phyloP scores from a whole-genome alignment of 805 yeast genomes.

The Scheffersomyces ergatensis region DNA sequence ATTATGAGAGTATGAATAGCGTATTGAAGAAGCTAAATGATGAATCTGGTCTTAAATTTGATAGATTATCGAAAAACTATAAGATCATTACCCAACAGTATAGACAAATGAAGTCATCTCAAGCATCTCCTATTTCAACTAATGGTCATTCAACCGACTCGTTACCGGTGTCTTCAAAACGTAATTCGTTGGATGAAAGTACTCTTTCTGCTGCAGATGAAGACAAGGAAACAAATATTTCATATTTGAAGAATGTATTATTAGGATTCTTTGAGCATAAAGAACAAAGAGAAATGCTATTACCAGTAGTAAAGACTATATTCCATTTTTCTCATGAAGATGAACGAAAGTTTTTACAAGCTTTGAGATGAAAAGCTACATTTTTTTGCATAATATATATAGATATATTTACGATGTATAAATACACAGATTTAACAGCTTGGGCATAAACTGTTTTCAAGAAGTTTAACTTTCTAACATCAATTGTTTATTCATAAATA shows the following conservation, averaged over 20 bases:
- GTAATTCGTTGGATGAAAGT: not conserved
- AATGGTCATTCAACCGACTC: not conserved
- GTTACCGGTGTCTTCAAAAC: not conserved
- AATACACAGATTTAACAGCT: too few relatives aligned
- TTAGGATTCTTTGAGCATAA: slow-evolving; percentile 87
- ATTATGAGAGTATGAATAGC: slow-evolving; percentile 51
- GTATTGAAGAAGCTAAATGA: slow-evolving; percentile 62
- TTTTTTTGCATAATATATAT: too few relatives aligned
- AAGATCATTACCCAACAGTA: slow-evolving; percentile 61
- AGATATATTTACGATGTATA: too few relatives aligned
- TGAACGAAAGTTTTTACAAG: slow-evolving; percentile 65
- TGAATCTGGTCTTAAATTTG: slow-evolving; percentile 65
- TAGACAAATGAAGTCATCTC: slow-evolving; percentile 27
- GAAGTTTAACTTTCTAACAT: too few relatives aligned
- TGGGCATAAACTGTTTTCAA: too few relatives aligned
- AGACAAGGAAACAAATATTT: slow-evolving; percentile 32
- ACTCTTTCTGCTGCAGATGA: slow-evolving; percentile 5
- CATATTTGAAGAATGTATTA: slow-evolving; percentile 86
- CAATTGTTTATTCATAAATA: too few relatives aligned
- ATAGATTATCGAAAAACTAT: slow-evolving; percentile 68
- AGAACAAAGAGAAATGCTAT: slow-evolving; percentile 81
- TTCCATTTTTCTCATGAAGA: slow-evolving; percentile 69
- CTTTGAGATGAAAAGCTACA: slow-evolving; percentile 40
- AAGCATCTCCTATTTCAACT: not conserved
- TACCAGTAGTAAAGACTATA: slow-evolving; percentile 82